These are phyloP conservation scores for Buxus sempervirens DNA, from an alignment of 164 flowering plant genomes.

Conservation along the genomic window DNA sequence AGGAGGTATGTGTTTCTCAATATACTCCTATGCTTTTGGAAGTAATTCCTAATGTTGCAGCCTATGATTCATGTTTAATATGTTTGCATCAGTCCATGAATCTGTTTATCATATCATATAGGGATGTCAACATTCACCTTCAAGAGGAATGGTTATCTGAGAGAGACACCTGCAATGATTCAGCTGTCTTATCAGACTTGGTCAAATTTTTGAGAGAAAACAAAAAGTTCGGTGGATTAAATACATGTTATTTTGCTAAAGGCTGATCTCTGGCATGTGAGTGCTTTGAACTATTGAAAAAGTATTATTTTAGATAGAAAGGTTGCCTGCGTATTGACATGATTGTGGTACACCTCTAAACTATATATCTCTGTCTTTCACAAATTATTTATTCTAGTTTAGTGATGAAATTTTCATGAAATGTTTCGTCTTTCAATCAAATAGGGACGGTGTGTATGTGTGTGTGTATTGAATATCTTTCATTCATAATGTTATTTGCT, in stretches of 20 bases:
- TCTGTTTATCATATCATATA: conserved; percentile 24
- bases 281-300: background rate
- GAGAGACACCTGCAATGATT: conserved; percentile 60
- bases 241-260: conserved; percentile 3
- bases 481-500: no score
- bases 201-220: conserved; percentile 32
- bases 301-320: background rate
- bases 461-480: no score
- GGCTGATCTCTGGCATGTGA: conserved; percentile 1
- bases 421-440: no score
- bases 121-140: conserved; percentile 67
- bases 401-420: no score
- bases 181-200: conserved; percentile 39
- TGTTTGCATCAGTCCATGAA: background rate
- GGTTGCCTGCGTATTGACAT: background rate
- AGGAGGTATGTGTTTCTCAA: conserved; percentile 45
- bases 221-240: conserved; percentile 15
- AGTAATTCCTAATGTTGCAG: background rate
- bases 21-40: background rate
- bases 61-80: background rate
- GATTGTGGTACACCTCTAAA: background rate
- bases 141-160: conserved; percentile 65
- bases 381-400: no score
- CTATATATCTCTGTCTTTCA: background rate
- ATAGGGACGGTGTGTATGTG: no score